A percentile compares a stretch with the other conserved stretches of the same genome.
These are phyloP conservation scores for Phytophthora hybrid DNA, from an alignment of 352 stramenopile species.

Conservation along the genomic window DNA sequence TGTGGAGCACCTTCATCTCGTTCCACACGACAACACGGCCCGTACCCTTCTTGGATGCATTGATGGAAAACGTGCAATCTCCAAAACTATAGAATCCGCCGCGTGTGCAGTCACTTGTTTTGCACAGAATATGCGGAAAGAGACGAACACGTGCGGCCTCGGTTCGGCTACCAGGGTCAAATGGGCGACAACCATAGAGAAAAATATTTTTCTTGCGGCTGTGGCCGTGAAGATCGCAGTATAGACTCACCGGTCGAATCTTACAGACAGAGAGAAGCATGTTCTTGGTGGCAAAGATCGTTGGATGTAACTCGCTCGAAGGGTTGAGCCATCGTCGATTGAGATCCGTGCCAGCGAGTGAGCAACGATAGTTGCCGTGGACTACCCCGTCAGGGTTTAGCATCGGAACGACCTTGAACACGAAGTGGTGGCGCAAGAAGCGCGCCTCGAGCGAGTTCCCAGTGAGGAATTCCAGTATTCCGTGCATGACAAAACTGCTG, in stretches of 20 bases:
- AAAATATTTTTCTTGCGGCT: conserved; percentile 92
- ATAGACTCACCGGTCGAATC: conserved; percentile 67
- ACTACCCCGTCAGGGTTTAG: conserved; percentile 95
- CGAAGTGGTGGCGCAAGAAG: conserved; percentile 81
- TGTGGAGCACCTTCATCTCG: conserved; percentile 72
- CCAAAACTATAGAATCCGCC: conserved; percentile 72
- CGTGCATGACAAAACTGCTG: conserved; percentile 91
- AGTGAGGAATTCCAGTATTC: conserved; percentile 90
- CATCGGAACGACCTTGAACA: conserved; percentile 94
- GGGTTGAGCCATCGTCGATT: conserved; percentile 83
- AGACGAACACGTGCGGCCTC: conserved; percentile 69
- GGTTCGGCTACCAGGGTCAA: conserved; percentile 40
- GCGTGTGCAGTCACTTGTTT: conserved; percentile 47
- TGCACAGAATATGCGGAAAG: conserved; percentile 76
- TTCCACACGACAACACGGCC: conserved; percentile 75
- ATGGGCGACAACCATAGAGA: conserved; percentile 79
- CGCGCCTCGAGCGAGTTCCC: conserved; percentile 70
- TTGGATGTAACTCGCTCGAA: conserved; percentile 71
- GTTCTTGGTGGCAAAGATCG: conserved; percentile 77
- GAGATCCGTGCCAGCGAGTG: conserved; percentile 86
- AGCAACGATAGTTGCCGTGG: conserved; percentile 92
- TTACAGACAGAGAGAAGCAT: conserved; percentile 67
- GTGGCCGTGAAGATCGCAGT: conserved; percentile 92
- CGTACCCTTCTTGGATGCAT: conserved; percentile 63
- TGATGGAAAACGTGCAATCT: conserved; percentile 81